Evolutionary conservation across 2,329 filamentous ascomycete genomes (phyloP), one percentile per base, ranked within the genome.

Genomic region (Fusarium circinatum): DNA sequence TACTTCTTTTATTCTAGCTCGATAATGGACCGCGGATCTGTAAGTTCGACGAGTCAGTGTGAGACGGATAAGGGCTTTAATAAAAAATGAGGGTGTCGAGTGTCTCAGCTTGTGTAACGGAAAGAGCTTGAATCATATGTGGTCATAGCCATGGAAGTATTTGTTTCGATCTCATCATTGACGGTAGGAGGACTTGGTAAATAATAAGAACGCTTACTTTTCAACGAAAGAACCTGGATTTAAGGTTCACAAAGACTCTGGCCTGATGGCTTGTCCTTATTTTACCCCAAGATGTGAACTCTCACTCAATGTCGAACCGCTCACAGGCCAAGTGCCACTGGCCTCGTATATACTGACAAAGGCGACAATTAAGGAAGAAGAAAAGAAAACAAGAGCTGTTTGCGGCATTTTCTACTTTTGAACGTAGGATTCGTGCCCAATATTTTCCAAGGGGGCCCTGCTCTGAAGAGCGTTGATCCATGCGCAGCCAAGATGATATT

Each of bases 71-170:
- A 6, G n/a, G 3, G 0, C 6, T 38, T 9, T 9, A 8, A 17
- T 15, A 5, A 7, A 28, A 3, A 13, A 13, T 10, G 7, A 6
- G 14, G 0, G 7, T 22, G 18, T n/a, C 0, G 3, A 22, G 22
- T 34, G 32, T 41, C 49, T 67, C 64, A 67, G 44, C 24, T 65
- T 45, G 51, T 49, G 49, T 65, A 30, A 41, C 38, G 51, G 64
- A 67, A 67, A 67, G 61, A 65, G 32, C 44, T 67, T 59, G 51
- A 67, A 59, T 67, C 64, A 65, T 51, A 24, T 34, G 2, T 34
- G 51, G 13, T 67, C 61, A 67, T 67, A 66, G 64, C 64, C 64
- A 67, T 67, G 61, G 64, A 65, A 66, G 64, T 65, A 66, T 51
- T 59, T 51, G 61, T 67, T 67, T 67, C 51, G 26, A 44, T 67